These are phyloP conservation scores for Penicillium hordei DNA, from an alignment of 2,329 filamentous ascomycete genomes.

Conservation along the genomic window DNA sequence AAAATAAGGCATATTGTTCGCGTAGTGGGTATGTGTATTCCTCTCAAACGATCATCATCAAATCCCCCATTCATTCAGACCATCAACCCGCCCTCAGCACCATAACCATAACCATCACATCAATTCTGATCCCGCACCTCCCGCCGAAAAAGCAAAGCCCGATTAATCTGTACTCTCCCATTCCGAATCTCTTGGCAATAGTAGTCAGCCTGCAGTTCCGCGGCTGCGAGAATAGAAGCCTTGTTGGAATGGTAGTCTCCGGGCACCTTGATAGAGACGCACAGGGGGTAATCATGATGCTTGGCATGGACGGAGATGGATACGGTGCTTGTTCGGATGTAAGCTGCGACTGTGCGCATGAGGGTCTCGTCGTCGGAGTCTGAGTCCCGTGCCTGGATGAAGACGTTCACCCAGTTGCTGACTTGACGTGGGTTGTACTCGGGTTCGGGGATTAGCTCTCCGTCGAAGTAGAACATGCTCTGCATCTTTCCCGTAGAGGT, in stretches of 20 bases:
- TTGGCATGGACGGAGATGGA: background rate
- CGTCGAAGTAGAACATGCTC: conserved; percentile 11
- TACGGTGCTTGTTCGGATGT: background rate
- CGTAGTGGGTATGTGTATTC: background rate
- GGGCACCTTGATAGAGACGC: conserved; percentile 11
- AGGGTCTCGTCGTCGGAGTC: background rate
- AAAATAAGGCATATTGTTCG: background rate
- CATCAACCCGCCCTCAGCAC: background rate
- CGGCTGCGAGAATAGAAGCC: conserved; percentile 7
- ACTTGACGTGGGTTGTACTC: conserved; percentile 6
- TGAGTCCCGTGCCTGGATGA: background rate
- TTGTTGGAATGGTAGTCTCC: conserved; percentile 9
- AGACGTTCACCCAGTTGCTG: conserved; percentile 11
- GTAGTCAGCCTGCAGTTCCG: conserved; percentile 8
- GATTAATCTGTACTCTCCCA: conserved; percentile 2
- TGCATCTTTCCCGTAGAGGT: background rate
- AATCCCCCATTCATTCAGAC: background rate
- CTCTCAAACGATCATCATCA: background rate
- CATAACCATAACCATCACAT: background rate
- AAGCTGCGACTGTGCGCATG: background rate
- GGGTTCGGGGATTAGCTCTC: conserved; percentile 2
- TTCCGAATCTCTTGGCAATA: conserved; percentile 10
- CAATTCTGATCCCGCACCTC: background rate
- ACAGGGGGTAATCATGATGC: conserved; percentile 5
- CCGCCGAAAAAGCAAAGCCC: conserved; percentile 1